Base-by-base conservation (phyloP, 2,329 filamentous ascomycete genomes). In the Aspergillus sp. region DNA sequence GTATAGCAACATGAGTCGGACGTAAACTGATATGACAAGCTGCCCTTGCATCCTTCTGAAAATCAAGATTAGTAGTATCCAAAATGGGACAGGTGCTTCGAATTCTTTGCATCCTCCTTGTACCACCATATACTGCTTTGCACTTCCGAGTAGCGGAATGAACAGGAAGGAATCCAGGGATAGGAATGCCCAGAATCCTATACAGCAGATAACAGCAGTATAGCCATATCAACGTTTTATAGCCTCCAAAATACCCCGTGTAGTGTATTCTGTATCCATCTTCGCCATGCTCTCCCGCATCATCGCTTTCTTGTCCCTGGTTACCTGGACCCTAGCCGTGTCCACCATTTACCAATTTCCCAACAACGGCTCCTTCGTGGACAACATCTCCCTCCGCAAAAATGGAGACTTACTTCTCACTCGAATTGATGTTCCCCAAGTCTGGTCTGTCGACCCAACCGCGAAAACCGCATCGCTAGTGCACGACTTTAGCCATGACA, bases 341-440 rank as follows among this genome's bases (percentile, higher is more conserved):
- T 19, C n/a, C 2, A 29, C 19, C 32, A 8, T 59, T 10, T 58
- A 50, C 26, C 55, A 59, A 41, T 59, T 59, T 34, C 51, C 52
- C 4, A 47, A 57, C 35, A 59, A 58, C 40, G 57, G 54, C 43
- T 57, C 57, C 4, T 59, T 56, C 55, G 38, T 59, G 28, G 45
- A 50, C 41, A 59, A 59, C 29, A 8, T 59, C 5, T 51, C 43
- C 10, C 27, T 57, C 1, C 54, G 57, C 29, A 33, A 47, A 1
- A 46, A 58, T n/a, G 57, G 57, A 3, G 54, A 45, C 30, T 36
- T 59, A 2, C 45, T 59, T 1, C 33, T 59, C 5, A 58, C 54
- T 3, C 57, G 54, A 5, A 39, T 59, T 7, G 57, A 39, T 26
- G 6, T 28, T 5, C 36, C 36, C 19, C 36, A 39, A 27, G 36